Base-by-base conservation (phyloP, 2,329 filamentous ascomycete species). In the Grosmannia clavigera region DNA sequence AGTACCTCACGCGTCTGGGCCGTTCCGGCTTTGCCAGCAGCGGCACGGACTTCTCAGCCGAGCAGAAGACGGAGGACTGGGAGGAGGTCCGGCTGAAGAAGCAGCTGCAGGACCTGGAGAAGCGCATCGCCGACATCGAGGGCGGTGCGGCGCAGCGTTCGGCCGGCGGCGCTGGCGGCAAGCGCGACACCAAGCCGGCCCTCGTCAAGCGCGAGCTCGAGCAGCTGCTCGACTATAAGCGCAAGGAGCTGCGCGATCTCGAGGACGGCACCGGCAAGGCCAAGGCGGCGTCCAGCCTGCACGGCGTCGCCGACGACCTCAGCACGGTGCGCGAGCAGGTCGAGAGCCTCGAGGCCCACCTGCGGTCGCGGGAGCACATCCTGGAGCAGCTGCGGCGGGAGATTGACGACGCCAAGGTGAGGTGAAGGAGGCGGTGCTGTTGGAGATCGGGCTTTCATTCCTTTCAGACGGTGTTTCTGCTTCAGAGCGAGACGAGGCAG, bases 81-180 rank as follows among this genome's bases (percentile, higher is more conserved):
- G 94, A 99, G 73, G 94, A 97, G 73, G 94, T 97, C 53, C 83
- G 92, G 59, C 79, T 99, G 65, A 92, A 95, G 79, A 92, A 94
- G 70, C 91, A 97, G 73, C 82, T 99, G 38, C 81, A 84, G 29
- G 92, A 97, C 67, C 77, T 99, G 33, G 92, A 99, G 68, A 81
- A 87, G 60, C 95, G 95, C 77, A 87, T 96, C 63, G 84, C 86
- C 43, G 86, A 87, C 61, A 87, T 96, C 1, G 91, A 95, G 74
- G 81, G 84, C 61, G 83, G 85, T 52, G 85, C 86, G 0, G 85
- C 9, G 82, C 87, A 54, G 43, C 82, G 62, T 78, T n/a, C 43
- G 16, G 43, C 56, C 3, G 60, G 53, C 5, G 46, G 40, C 31
- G 50, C 57, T 81, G 62, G 79, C 55, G 82, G 79, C 66, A 83